phyloP scores from a whole-genome alignment of 208 protist genomes.

The Wallacemonas sp. region DNA sequence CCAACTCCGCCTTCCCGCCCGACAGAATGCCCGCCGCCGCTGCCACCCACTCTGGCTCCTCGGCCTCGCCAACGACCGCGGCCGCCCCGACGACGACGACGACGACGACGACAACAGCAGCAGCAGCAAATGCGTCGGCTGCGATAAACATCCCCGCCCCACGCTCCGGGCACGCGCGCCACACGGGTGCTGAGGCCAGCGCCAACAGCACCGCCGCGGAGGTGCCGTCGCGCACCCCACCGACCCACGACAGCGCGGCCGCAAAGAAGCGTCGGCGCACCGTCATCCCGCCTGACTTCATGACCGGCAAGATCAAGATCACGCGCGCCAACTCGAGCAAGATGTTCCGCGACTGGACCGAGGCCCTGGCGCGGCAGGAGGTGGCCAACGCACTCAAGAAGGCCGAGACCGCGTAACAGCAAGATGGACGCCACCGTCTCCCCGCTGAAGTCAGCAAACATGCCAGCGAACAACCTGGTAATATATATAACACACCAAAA shows the following conservation, averaged over 20 bases:
- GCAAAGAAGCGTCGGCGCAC: slow-evolving; percentile 9
- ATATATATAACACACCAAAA: too few relatives aligned
- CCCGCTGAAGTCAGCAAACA: too few relatives aligned
- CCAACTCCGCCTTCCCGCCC: slow-evolving; percentile 3
- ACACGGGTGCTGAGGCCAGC: not conserved
- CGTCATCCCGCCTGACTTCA: slow-evolving; percentile 53
- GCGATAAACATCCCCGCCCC: slow-evolving; percentile 30
- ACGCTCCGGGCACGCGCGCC: slow-evolving; percentile 26
- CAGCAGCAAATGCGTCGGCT: not conserved
- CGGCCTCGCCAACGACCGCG: too few relatives aligned
- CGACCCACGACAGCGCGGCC: not conserved
- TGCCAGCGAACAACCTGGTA: too few relatives aligned
- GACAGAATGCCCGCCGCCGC: slow-evolving; percentile 9
- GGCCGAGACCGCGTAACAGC: slow-evolving; percentile 21
- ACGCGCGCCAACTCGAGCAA: slow-evolving; percentile 32
- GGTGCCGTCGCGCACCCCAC: not conserved
- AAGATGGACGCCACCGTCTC: too few relatives aligned
- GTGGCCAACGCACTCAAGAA: slow-evolving; percentile 28
- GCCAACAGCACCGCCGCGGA: not conserved
- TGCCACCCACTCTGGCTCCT: too few relatives aligned
- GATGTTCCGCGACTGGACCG: slow-evolving; percentile 44
- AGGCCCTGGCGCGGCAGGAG: slow-evolving; percentile 32
- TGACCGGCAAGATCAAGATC: slow-evolving; percentile 40
- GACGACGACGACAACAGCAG: too few relatives aligned
- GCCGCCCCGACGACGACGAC: slow-evolving; percentile 15